Percentiles rank a stretch among this genome's conserved stretches.
Conservation (phyloP, 2,329 filamentous ascomycete genomes). For the Fusarium subglutinans region DNA sequence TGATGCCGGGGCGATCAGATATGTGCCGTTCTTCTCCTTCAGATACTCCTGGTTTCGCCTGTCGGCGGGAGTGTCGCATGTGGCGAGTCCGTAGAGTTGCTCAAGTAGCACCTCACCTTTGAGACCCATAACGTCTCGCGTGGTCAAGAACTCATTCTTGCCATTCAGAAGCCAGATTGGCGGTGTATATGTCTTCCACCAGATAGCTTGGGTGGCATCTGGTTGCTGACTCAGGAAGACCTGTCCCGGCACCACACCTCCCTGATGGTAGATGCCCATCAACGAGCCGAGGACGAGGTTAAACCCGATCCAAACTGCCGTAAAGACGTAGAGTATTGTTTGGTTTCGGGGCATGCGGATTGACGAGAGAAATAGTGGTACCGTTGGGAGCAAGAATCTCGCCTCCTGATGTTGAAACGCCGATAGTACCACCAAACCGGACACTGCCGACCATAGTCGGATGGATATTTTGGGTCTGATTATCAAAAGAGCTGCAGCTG, state of each 20-base stretch:
- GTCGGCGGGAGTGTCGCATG: conserved; percentile 69
- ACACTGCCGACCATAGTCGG: conserved; percentile 77
- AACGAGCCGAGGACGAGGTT: conserved; percentile 73
- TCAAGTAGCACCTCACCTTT: conserved; percentile 67
- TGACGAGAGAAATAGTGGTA: conserved; percentile 81
- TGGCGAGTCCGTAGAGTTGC: conserved; percentile 66
- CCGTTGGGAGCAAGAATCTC: conserved; percentile 77
- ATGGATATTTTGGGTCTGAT: conserved; percentile 65
- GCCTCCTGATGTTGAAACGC: conserved; percentile 83
- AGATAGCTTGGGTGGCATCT: conserved; percentile 75
- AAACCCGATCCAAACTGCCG: conserved; percentile 72
- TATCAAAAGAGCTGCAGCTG: conserved; percentile 70
- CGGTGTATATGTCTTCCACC: conserved; percentile 89
- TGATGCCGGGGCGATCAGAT: conserved; percentile 78
- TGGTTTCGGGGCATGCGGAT: conserved; percentile 70
- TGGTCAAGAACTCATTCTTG: conserved; percentile 76
- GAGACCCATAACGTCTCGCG: conserved; percentile 79
- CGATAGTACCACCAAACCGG: conserved; percentile 75
- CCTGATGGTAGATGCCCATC: conserved; percentile 87
- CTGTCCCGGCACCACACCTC: conserved; percentile 79
- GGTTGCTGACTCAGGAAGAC: conserved; percentile 76
- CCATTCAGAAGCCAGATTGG: conserved; percentile 83
- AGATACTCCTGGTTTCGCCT: conserved; percentile 64
- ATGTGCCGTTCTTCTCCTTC: conserved; percentile 71
- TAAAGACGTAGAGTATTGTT: conserved; percentile 62